Percentiles rank a stretch among this genome's conserved stretches.
These are phyloP conservation scores for Clitopilus hobsonii DNA, from an alignment of 768 basidiomycete genomes.

Conservation along the genomic window DNA sequence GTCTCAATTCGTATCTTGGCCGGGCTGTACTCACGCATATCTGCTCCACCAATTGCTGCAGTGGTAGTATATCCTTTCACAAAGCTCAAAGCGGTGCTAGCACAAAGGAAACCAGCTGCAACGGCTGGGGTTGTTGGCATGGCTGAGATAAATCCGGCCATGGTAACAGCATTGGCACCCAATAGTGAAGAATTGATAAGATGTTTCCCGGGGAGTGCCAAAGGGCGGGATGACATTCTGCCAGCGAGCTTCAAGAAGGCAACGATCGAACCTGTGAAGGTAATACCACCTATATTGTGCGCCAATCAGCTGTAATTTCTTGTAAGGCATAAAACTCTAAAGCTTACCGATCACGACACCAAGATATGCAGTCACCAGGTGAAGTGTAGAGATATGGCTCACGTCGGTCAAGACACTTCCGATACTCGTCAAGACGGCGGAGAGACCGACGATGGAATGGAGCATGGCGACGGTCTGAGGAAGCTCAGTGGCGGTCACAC, in stretches of 20 bases:
- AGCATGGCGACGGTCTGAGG: constrained; percentile 77
- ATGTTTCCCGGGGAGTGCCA: constrained; percentile 74
- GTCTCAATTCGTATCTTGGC: too few relatives aligned
- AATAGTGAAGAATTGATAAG: constrained; percentile 69
- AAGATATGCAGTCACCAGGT: constrained; percentile 81
- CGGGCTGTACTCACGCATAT: constrained; percentile 87
- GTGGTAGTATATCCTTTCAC: constrained; percentile 85
- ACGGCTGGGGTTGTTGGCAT: constrained; percentile 66
- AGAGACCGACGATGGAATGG: constrained; percentile 87
- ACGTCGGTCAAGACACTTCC: constrained; percentile 74
- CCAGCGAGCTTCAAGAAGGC: constrained; percentile 88
- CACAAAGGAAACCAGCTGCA: constrained; percentile 74
- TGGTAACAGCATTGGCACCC: constrained; percentile 63
- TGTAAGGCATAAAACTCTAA: too few relatives aligned
- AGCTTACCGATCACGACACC: constrained; percentile 77
- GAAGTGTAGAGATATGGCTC: constrained; percentile 64
- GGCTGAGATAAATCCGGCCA: constrained; percentile 73
- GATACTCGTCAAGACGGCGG: constrained; percentile 83
- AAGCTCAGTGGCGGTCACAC: constrained; percentile 83
- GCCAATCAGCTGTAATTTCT: too few relatives aligned
- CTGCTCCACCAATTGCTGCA: constrained; percentile 88
- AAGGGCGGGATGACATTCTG: constrained; percentile 70
- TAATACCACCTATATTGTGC: constrained; percentile 78
- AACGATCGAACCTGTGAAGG: constrained; percentile 86
- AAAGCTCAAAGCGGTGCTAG: constrained; percentile 74